Conservation (phyloP, 169 alveolate genomes). For the Eimeria maxima region DNA sequence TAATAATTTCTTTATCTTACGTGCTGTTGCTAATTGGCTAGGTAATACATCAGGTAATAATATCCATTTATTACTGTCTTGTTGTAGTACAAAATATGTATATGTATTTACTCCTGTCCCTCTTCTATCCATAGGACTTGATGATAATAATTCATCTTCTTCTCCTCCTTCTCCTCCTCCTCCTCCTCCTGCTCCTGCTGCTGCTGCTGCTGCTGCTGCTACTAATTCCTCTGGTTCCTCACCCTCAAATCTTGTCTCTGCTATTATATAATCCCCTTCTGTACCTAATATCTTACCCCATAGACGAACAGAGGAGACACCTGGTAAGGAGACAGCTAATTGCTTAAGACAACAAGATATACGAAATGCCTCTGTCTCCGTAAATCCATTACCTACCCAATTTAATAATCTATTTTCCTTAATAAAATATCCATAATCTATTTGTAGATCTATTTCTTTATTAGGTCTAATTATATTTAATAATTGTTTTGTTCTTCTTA, state of each 20-base stretch:
- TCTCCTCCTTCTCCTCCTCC: too few species aligned
- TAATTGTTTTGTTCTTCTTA: neutral
- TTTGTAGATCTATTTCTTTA: neutral
- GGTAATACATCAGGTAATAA: slow-evolving; percentile 73
- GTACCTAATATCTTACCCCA: slow-evolving; percentile 90
- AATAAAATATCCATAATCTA: slow-evolving; percentile 30
- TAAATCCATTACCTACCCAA: slow-evolving; percentile 81
- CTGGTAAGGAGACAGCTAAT: slow-evolving; percentile 16
- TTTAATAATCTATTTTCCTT: slow-evolving; percentile 9
- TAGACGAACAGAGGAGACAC: slow-evolving; percentile 84
- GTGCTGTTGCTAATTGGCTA: slow-evolving; percentile 44
- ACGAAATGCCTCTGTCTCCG: slow-evolving; percentile 73
- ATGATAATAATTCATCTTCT: neutral
- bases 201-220: too few species aligned
- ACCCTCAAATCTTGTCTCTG: slow-evolving; percentile 88
- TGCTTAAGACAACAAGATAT: slow-evolving; percentile 77
- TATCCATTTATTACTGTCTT: slow-evolving; percentile 50
- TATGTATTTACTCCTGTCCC: slow-evolving; percentile 90
- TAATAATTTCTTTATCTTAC: slow-evolving; percentile 67
- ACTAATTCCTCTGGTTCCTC: too few species aligned
- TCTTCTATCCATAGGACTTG: slow-evolving; percentile 85
- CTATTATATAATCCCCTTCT: slow-evolving; percentile 88
- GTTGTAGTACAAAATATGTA: slow-evolving; percentile 89
- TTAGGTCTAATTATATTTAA: neutral
- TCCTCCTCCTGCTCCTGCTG: too few species aligned